phyloP scores from a whole-genome alignment of 108 stramenopile genomes.

The Fragilaria crotonensis region DNA sequence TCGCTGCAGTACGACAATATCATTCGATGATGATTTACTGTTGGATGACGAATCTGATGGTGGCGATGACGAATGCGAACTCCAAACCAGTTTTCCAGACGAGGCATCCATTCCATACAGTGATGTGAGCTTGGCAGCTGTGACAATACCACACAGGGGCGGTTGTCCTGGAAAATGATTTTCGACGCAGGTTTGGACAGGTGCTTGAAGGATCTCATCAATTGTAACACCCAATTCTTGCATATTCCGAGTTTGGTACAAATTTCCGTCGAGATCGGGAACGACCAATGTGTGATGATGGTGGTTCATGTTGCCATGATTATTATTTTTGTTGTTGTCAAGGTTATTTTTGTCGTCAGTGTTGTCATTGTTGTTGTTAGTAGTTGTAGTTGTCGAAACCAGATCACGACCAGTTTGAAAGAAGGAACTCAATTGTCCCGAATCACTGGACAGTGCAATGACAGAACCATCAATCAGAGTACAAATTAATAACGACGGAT shows the following conservation, averaged over 20 bases:
- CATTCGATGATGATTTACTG: slow-evolving; percentile 6
- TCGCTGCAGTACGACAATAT: slow-evolving; percentile 62
- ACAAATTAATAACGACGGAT: too few species aligned
- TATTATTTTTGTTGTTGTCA: too few species aligned
- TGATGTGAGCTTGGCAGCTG: slow-evolving; percentile 62
- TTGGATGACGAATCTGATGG: slow-evolving; percentile 2
- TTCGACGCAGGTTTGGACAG: slow-evolving; percentile 42
- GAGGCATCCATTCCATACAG: slow-evolving; percentile 53
- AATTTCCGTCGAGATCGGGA: slow-evolving; percentile 67
- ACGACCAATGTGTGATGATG: too few species aligned
- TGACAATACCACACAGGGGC: slow-evolving; percentile 59
- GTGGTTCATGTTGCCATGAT: too few species aligned
- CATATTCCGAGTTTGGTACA: slow-evolving; percentile 27
- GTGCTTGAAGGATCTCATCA: slow-evolving; percentile 48
- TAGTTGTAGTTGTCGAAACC: too few species aligned
- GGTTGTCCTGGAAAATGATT: slow-evolving; percentile 7
- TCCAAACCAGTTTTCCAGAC: slow-evolving; percentile 59
- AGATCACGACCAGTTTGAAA: too few species aligned
- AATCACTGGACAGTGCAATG: too few species aligned
- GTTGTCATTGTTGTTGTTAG: too few species aligned
- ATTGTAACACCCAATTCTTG: slow-evolving; percentile 34
- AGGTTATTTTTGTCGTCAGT: too few species aligned
- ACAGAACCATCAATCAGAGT: too few species aligned
- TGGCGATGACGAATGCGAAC: slow-evolving; percentile 22
- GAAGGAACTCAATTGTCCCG: too few species aligned